Base-by-base conservation (phyloP, 192 early-diverging fungal species). In the Coemansia sp. region DNA sequence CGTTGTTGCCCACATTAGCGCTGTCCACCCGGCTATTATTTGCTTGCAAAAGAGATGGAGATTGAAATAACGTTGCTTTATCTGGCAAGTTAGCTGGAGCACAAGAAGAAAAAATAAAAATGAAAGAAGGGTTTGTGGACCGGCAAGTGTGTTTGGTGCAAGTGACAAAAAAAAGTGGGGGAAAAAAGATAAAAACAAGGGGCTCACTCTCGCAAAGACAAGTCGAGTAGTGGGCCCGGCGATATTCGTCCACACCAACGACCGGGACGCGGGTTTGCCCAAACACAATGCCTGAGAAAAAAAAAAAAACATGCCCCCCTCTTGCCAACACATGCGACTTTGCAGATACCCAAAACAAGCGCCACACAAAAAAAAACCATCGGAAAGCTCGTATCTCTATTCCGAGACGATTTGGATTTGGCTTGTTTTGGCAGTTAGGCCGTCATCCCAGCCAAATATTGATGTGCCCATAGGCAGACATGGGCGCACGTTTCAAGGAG, bases 1-100 rank as follows among this genome's bases (percentile, higher is more conserved):
- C 57, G 90, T 89, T 17, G 91, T 89, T 1, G 94, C 94, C 95
- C 95, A 97, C 85, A 94, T 93, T 8, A 97, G 82, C 12, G 93
- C 87, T 5, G 93, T 93, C 94, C 94, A 97, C 19, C 91, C 91
- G 67, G 89, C 89, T 77, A 82, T 39, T 63, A 19, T 2, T 32
- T 29, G 31, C 23, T 66, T 67, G n/a, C 21, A 27, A 32, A 29
- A 6, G 17, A 29, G 46, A 51, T 21, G 45, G 36, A 60, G 8
- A 38, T 31, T 11, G 44, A 58, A 63, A 50, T 57, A 37, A 46
- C n/a, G 21, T 27, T 51, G 17, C 27, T 58, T 46, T 19, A 46
- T 34, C 36, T 27, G 50, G 45, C 27, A 21, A 25, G 42, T 60
- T 63, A 63, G 62, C 32, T 36, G 34, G 31, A 39, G 66, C 65